Conservation (phyloP, 2,329 filamentous ascomycete species). For the Polychaeton citri region DNA sequence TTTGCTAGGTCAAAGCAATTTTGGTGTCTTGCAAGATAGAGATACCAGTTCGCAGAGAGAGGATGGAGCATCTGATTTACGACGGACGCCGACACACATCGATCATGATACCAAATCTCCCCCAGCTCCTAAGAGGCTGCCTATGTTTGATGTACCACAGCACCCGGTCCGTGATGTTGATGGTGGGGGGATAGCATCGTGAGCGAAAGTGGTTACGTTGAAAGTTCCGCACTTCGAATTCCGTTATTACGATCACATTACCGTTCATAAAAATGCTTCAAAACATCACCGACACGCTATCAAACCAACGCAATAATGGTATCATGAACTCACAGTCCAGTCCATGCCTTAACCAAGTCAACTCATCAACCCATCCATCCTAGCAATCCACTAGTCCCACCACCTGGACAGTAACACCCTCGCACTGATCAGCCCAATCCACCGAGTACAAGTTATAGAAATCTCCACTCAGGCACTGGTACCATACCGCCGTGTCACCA, state of each 20-base stretch:
- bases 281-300: no score
- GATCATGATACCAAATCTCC: neutral
- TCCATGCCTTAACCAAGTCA: no score
- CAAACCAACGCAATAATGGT: no score
- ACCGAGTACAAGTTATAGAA: constrained; percentile 69
- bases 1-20: constrained; percentile 1
- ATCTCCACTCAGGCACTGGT: constrained; percentile 53
- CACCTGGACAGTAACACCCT: constrained; percentile 28
- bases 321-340: no score
- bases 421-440: constrained; percentile 53
- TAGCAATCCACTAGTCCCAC: neutral
- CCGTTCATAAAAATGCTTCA: no score
- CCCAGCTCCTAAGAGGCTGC: constrained; percentile 19
- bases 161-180: constrained; percentile 29
- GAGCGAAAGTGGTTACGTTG: no score
- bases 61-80: neutral
- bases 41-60: neutral
- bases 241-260: no score
- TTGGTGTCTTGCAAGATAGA: neutral
- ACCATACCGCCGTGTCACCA: constrained; percentile 51
- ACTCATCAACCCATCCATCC: no score
- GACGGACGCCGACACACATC: neutral
- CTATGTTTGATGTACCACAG: constrained; percentile 30
- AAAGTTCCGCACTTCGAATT: no score
- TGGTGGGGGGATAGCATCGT: no score